Evolutionary conservation across 148 eudicot species (phyloP).

Genomic region (Rhododendron ferrugineum): DNA sequence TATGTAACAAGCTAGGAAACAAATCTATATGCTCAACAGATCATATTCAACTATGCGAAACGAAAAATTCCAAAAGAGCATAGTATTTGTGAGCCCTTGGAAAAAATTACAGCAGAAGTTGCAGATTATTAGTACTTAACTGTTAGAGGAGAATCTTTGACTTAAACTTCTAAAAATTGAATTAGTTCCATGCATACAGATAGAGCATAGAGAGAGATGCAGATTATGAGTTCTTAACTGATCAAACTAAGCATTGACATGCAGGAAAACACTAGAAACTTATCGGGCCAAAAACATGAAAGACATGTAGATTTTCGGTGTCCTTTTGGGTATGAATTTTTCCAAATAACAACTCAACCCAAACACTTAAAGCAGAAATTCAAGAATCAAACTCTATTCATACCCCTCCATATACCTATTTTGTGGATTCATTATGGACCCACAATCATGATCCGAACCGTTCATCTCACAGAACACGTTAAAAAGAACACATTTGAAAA

Average conservation of each 20-base stretch:
- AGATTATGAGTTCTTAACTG: not conserved
- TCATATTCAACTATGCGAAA: too few species aligned
- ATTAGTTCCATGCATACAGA: not conserved
- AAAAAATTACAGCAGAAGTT: not conserved
- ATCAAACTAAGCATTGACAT: not conserved
- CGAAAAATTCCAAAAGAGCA: too few species aligned
- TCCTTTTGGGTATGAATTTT: not conserved
- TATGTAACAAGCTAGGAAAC: too few species aligned
- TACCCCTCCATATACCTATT: not conserved
- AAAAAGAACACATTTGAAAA: not conserved
- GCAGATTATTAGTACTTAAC: not conserved
- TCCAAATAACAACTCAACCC: not conserved
- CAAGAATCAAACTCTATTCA: not conserved
- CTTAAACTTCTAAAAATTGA: not conserved
- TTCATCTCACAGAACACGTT: not conserved
- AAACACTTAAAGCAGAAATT: not conserved
- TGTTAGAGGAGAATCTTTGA: not conserved
- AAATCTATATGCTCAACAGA: too few species aligned
- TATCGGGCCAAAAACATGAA: not conserved
- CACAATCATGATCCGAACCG: not conserved
- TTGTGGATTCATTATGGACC: not conserved
- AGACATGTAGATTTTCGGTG: not conserved
- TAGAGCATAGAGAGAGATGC: not conserved
- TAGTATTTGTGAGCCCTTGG: not conserved
- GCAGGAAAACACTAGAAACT: not conserved